Conservation (phyloP, 768 basidiomycete genomes). For the Panus rudis region DNA sequence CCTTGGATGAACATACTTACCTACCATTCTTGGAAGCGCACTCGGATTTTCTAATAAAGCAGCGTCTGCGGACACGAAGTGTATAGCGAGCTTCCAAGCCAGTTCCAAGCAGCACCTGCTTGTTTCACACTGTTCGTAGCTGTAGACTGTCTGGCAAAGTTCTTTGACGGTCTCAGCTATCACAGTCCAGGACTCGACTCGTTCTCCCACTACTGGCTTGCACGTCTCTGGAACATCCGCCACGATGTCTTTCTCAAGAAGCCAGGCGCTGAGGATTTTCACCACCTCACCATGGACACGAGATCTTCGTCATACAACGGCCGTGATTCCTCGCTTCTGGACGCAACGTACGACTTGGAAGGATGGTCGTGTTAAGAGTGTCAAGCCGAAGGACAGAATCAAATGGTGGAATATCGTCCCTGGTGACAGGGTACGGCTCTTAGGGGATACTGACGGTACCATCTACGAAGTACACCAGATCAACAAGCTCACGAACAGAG, state of each 20-base stretch:
- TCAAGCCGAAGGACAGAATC: conserved; percentile 60
- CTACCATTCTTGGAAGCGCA: no score
- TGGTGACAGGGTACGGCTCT: conserved; percentile 69
- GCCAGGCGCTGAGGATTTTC: conserved; percentile 1
- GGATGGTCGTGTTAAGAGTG: conserved; percentile 43
- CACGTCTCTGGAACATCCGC: not conserved
- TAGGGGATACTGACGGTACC: conserved; percentile 52
- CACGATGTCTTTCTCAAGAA: not conserved
- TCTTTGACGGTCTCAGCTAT: no score
- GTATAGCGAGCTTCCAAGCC: no score
- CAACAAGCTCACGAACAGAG: conserved; percentile 63
- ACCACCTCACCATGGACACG: conserved; percentile 40
- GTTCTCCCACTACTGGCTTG: no score
- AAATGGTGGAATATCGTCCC: conserved; percentile 87
- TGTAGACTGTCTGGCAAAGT: no score
- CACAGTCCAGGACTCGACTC: no score
- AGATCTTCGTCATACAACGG: conserved; percentile 58
- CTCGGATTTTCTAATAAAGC: no score
- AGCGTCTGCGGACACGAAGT: no score
- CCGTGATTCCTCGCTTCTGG: conserved; percentile 50
- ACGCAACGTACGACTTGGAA: conserved; percentile 35
- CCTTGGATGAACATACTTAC: no score
- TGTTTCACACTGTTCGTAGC: no score
- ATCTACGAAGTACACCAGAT: conserved; percentile 69
- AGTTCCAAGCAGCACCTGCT: no score